Base-by-base conservation (phyloP, 2,329 filamentous ascomycete genomes). In the Mariannaea sp. region DNA sequence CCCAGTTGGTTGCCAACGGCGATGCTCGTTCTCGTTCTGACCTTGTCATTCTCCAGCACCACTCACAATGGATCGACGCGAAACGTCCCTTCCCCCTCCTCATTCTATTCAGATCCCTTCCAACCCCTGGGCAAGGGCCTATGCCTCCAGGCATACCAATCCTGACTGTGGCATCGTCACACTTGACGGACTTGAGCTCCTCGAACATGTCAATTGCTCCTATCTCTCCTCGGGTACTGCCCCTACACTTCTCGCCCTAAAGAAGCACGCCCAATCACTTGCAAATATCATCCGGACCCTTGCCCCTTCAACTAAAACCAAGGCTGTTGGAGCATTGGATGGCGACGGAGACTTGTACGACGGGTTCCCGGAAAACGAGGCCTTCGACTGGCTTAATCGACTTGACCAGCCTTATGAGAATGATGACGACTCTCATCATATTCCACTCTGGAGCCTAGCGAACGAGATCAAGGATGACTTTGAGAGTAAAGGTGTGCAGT, bases 231-330 rank as follows among this genome's bases (percentile, higher is more conserved):
- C 79, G 2, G 78, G 76, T 4, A 65, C 71, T 5, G 70, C 80
- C 3, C 81, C 82, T 1, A 84, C 81, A 0, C 71, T 86, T n/a
- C 69, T 80, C 1, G 73, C 80, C 1, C 73, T 86, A 29, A 86
- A 86, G 67, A 77, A 82, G 62, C 83, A 86, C 57, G 80, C 81
- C 0, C 83, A 85, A 48, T 77, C 80, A n/a, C 74, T 86, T 13
- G 70, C 73, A 27, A 73, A 78, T 12, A 72, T 85, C 41, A 83
- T 86, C 56, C 73, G 73, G 3, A 68, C 72, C 35, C 67, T 85
- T 9, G 73, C 72, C 3, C 71, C 80, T 4, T 74, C 71, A 7
- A 65, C 70, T 6, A 59, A 57, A 8, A 57, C 54, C 14, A 56
- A 60, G 4, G 60, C 59, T 6, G 41, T 69, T 3, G 53, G 57